These are phyloP conservation scores for Paramecium pentaurelia DNA, from an alignment of 73 alveolate genomes.

Conservation along the genomic window DNA sequence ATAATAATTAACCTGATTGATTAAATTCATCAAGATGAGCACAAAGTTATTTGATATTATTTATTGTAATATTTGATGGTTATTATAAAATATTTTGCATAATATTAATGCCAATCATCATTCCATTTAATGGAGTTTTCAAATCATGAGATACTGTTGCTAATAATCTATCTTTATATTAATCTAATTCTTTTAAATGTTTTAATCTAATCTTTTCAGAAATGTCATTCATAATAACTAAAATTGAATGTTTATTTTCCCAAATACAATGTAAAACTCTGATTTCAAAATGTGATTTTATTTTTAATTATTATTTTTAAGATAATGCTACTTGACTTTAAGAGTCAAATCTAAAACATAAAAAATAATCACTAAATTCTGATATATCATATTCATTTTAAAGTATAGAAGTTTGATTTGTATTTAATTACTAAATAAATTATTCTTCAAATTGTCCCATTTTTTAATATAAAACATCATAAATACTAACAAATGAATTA, in stretches of 20 bases:
- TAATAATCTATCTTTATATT: conserved; percentile 41
- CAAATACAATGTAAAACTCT: conserved; percentile 5
- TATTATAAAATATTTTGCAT: background rate
- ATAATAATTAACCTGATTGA: conserved; percentile 28
- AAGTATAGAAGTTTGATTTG: background rate
- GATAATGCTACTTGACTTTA: background rate
- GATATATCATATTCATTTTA: conserved; percentile 29
- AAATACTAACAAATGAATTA: background rate
- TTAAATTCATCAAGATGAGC: conserved; percentile 25
- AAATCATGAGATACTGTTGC: conserved; percentile 59
- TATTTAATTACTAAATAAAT: background rate
- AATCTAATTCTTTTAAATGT: conserved; percentile 54
- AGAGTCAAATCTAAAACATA: conserved; percentile 34
- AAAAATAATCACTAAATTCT: background rate
- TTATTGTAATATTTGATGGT: background rate
- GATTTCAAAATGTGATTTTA: conserved; percentile 25
- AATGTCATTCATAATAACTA: conserved; percentile 56
- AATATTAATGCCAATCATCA: conserved; percentile 12
- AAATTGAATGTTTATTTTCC: background rate
- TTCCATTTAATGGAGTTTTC: conserved; percentile 61
- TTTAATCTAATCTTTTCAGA: conserved; percentile 61
- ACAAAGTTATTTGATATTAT: background rate
- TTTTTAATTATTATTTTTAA: background rate
- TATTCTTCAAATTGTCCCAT: background rate
- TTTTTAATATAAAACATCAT: background rate